Evolutionary conservation across 345 rosid genomes (phyloP), one percentile per base, ranked within the genome.

Genomic region (Draba incana): DNA sequence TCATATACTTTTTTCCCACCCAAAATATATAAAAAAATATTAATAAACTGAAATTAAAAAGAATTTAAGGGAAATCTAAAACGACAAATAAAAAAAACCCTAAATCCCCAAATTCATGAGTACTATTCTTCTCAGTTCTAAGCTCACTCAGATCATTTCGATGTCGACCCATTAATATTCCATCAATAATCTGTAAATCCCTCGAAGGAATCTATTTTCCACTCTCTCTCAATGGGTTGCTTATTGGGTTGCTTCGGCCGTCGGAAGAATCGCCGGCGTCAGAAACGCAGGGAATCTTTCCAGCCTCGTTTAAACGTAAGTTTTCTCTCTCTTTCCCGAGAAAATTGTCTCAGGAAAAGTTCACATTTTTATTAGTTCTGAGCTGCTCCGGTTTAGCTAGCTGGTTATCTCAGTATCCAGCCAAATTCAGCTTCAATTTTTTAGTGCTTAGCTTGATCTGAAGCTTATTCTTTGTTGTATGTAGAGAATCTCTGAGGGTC

Each of bases 221-320:
- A 28, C 74, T 77, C 67, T 65, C 42, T 33, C 2, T 52, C 38
- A 45, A 94, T 94, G 99, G 99, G 92, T 75, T 94, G 97, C 80
- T 86, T 94, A 74, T 79, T 77, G 60, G 89, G 81, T 51, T 94
- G 99, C 78, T 94, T 94, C 72, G 92, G 97, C 57, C 78, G 96
- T 25, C 81, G 92, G 81, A 84, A 84, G 55, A 82, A 81, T 79
- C 81, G 81, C 62, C 84, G 71, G 35, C 78, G 77, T 49, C 88
- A 84, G 5, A 78, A 74, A 56, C 85, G 73, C 38, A 71, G 81
- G 47, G 81, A 75, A 61, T 83, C 81, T 72, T 81, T 82, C 63
- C 91, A 82, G 59, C 82, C 86, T 46, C 78, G 85, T 24, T 67
- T 59, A 25, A 82, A 77, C 49, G 96, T 90, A 77, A 72, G 69